Evolutionary conservation across 2,329 filamentous ascomycete genomes (phyloP).

Genomic region (Xylaria sp.): DNA sequence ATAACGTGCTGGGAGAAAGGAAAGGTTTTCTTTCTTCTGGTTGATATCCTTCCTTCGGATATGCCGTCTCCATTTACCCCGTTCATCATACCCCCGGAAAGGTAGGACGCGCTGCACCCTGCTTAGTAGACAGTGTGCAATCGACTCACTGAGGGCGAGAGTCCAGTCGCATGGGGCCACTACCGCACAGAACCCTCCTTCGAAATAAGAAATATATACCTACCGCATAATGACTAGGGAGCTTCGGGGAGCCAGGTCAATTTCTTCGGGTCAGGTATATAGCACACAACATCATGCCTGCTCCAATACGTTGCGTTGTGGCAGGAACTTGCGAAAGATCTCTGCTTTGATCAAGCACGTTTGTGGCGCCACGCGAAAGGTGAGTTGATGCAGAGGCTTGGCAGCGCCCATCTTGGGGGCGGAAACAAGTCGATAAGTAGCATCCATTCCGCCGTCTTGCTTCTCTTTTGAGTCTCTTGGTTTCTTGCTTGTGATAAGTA

Average conservation of each 20-base stretch:
- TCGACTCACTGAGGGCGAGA: neutral
- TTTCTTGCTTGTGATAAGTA: neutral
- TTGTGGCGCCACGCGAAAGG: slow-evolving; percentile 5
- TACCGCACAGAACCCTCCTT: neutral
- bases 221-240: slow-evolving; percentile 3
- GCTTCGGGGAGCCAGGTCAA: slow-evolving; percentile 32
- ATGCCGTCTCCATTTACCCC: slow-evolving; percentile 8
- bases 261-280: slow-evolving; percentile 25
- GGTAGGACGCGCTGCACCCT: slow-evolving; percentile 7
- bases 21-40: neutral
- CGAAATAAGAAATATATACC: slow-evolving; percentile 6
- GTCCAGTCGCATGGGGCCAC: neutral
- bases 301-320: slow-evolving; percentile 5
- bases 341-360: slow-evolving; percentile 14
- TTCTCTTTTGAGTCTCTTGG: slow-evolving; percentile 3
- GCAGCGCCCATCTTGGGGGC: slow-evolving; percentile 6
- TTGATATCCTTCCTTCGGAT: slow-evolving; percentile 6
- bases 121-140: slow-evolving; percentile 28
- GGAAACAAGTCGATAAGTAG: neutral
- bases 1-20: neutral
- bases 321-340: slow-evolving; percentile 16
- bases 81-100: neutral
- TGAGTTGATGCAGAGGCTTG: slow-evolving; percentile 5
- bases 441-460: neutral
- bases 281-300: neutral